A percentile compares a stretch with the other conserved stretches of the same genome.
phyloP scores from a whole-genome alignment of 495 filamentous ascomycete genomes.

The Apiosordaria backusii region DNA sequence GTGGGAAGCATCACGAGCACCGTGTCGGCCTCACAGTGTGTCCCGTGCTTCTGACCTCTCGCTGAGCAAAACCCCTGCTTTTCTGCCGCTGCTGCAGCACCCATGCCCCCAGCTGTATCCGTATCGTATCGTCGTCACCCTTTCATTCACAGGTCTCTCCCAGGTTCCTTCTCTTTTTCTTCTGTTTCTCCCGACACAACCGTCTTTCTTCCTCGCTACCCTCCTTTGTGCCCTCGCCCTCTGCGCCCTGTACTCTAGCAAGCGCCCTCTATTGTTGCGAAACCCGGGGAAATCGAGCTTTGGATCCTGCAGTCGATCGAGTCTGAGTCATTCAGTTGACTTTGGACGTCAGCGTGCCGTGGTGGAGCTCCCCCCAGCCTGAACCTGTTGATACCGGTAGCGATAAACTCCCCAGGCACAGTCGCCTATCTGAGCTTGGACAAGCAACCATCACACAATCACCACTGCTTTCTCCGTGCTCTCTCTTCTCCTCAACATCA shows the following conservation, averaged over 20 bases:
- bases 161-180: slow-evolving; percentile 24
- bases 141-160: slow-evolving; percentile 15
- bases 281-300: background rate
- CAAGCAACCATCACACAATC: slow-evolving; percentile 1
- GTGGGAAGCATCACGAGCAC: slow-evolving; percentile 25
- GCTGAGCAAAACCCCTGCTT: slow-evolving; percentile 22
- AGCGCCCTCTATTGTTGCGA: background rate
- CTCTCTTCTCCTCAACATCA: slow-evolving; percentile 10
- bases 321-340: slow-evolving; percentile 42
- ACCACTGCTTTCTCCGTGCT: background rate
- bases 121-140: slow-evolving; percentile 18
- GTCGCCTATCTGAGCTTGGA: slow-evolving; percentile 10
- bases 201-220: background rate
- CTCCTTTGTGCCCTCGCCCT: slow-evolving; percentile 13
- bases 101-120: slow-evolving; percentile 8
- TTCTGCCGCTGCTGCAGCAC: slow-evolving; percentile 20
- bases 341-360: slow-evolving; percentile 37
- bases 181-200: slow-evolving; percentile 10
- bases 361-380: slow-evolving; percentile 21
- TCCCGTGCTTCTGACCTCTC: slow-evolving; percentile 12
- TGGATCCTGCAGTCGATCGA: slow-evolving; percentile 22
- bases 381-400: slow-evolving; percentile 11
- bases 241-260: background rate
- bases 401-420: slow-evolving; percentile 6
- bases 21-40: slow-evolving; percentile 17